Percentiles rank a stretch among this genome's conserved stretches.
phyloP scores from a whole-genome alignment of 805 yeast genomes.

The Diddensiella caesifluorescens region DNA sequence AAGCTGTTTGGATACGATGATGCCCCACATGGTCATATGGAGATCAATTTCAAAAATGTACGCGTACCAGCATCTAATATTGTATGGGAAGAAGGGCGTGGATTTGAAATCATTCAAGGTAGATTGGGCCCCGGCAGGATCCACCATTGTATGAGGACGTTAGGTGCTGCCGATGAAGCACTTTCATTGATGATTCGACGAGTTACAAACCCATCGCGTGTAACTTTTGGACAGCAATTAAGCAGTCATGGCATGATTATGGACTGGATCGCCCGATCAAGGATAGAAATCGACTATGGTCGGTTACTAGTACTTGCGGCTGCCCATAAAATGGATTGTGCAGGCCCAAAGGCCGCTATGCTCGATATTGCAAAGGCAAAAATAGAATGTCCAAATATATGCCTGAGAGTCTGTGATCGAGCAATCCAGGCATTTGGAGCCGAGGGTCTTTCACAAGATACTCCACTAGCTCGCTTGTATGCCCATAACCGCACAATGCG shows the following conservation, averaged over 20 bases:
- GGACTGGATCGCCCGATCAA: slow-evolving; percentile 45
- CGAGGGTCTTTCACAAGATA: slow-evolving; percentile 58
- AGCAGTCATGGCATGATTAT: slow-evolving; percentile 47
- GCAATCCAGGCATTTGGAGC: slow-evolving; percentile 64
- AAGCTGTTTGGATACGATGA: slow-evolving; percentile 57
- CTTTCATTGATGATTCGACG: slow-evolving; percentile 44
- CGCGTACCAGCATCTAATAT: slow-evolving; percentile 43
- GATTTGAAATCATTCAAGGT: slow-evolving; percentile 59
- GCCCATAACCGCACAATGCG: slow-evolving; percentile 50
- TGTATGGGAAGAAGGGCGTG: slow-evolving; percentile 47
- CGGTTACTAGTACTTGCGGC: slow-evolving; percentile 52
- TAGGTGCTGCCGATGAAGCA: slow-evolving; percentile 58
- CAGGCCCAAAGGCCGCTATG: slow-evolving; percentile 50
- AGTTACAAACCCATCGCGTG: slow-evolving; percentile 40
- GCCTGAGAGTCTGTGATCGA: slow-evolving; percentile 51
- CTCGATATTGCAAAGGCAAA: slow-evolving; percentile 59
- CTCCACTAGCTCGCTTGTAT: slow-evolving; percentile 51
- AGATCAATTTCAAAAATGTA: slow-evolving; percentile 46
- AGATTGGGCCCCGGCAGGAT: slow-evolving; percentile 66
- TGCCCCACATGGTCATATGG: slow-evolving; percentile 71
- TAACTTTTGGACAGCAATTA: slow-evolving; percentile 49
- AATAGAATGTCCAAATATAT: slow-evolving; percentile 55
- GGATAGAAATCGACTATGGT: slow-evolving; percentile 51
- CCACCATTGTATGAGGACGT: slow-evolving; percentile 62
- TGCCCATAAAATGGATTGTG: slow-evolving; percentile 52